Conservation (phyloP, 2,329 filamentous ascomycete genomes). For the Hypoxylon sp. region DNA sequence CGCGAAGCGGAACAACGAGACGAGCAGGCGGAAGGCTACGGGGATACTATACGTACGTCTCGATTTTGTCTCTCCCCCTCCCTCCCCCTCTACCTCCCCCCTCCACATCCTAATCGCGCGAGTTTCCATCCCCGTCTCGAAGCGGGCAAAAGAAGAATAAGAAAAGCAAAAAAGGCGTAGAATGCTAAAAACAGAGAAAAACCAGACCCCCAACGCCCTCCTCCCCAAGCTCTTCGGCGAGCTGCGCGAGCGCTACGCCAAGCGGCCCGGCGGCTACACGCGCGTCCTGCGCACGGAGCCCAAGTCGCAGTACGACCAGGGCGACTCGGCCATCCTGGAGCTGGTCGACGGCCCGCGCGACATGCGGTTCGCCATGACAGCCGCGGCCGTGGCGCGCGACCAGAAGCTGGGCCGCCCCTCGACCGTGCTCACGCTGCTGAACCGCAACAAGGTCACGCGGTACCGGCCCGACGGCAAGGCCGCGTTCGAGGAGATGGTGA, state of each 20-base stretch:
- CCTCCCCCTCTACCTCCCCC: no score
- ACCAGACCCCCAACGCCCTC: constrained; percentile 72
- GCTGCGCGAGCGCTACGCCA: constrained; percentile 81
- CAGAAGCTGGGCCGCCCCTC: constrained; percentile 66
- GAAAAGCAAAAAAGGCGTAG: neutral
- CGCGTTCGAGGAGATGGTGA: constrained; percentile 75
- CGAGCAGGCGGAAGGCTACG: constrained; percentile 79
- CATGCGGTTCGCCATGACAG: constrained; percentile 94
- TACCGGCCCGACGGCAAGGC: constrained; percentile 76
- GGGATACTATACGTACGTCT: constrained; percentile 84
- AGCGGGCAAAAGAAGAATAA: no score
- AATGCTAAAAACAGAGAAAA: constrained; percentile 1
- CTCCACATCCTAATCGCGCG: no score
- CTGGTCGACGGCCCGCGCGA: constrained; percentile 95
- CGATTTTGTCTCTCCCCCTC: constrained; percentile 57
- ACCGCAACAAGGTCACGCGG: constrained; percentile 85
- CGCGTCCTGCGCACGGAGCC: constrained; percentile 93
- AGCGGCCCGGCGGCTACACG: constrained; percentile 91
- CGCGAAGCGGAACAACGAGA: constrained; percentile 92
- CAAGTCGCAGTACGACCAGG: constrained; percentile 85
- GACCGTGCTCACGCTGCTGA: constrained; percentile 79
- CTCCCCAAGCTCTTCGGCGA: constrained; percentile 90
- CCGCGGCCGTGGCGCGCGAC: constrained; percentile 80
- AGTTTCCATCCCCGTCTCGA: no score
- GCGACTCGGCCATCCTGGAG: constrained; percentile 89